Base-by-base conservation (phyloP, 2,329 filamentous ascomycete genomes). In the Annulohypoxylon truncatum region DNA sequence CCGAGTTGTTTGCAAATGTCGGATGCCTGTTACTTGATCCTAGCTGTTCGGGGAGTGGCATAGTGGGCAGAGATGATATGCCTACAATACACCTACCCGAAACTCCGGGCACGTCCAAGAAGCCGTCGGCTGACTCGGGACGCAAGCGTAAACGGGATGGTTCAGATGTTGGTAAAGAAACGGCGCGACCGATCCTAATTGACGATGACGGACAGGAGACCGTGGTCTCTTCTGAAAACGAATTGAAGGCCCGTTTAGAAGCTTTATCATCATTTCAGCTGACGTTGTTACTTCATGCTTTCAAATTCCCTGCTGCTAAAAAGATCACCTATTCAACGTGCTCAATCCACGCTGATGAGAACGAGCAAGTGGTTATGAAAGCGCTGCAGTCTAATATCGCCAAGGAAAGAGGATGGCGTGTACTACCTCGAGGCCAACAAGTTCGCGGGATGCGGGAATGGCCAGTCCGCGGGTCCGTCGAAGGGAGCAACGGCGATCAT, bases 21-120 rank as follows among this genome's bases (percentile, higher is more conserved):
- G 88, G 89, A 0, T 91, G 91, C 6, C 82, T 99, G 40, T 84
- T 99, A 0, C 85, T 99, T 1, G 96, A 99, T 76, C 96, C 96
- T 0, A 97, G 93, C 76, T 99, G 96, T 77, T 97, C 94, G 1
- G 96, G 96, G 0, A 97, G 93, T 76, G 96, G 96, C 0, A 99
- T 99, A 60, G 89, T 97, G 22, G 93, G 94, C 2, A 87, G 96
- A 18, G 94, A 97, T 72, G 92, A 94, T 47, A 87, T 90, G 77
- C 89, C 93, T 3, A 80, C 86, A 68, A 78, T 96, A 40, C 84
- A 90, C 66, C 82, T 97, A 26, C 84, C 83, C 1, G 76, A 80
- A 33, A 68, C 74, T 13, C 72, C 77, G 1, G 72, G 72, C 24
- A 20, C 71, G 12, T 67, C 75, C 2, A 82, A 82, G 65, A 83